A percentile compares a stretch with the other conserved stretches of the same genome.
These are phyloP conservation scores for Penicillium sumatraense DNA, from an alignment of 2,329 filamentous ascomycete species.

Conservation along the genomic window DNA sequence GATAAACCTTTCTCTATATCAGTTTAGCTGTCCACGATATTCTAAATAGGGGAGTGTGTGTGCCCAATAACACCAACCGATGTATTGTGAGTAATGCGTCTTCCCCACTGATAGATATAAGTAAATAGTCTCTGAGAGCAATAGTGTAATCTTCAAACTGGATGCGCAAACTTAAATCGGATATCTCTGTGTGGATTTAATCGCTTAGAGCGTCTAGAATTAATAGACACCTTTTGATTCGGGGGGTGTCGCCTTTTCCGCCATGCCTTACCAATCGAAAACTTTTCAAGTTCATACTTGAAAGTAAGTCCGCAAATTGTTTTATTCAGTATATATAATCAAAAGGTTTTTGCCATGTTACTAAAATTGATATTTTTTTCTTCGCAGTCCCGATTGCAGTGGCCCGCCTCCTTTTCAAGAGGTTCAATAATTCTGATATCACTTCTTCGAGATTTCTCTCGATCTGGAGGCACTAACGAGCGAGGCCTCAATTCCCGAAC, in stretches of 20 bases:
- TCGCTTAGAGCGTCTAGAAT: neutral
- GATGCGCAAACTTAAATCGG: neutral
- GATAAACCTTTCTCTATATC: slow-evolving; percentile 29
- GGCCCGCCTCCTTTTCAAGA: slow-evolving; percentile 31
- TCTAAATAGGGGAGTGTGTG: slow-evolving; percentile 32
- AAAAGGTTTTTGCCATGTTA: slow-evolving; percentile 41
- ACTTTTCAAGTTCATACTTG: slow-evolving; percentile 13
- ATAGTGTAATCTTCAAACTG: slow-evolving; percentile 27
- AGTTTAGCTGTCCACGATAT: slow-evolving; percentile 22
- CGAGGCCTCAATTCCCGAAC: slow-evolving; percentile 21
- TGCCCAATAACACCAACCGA: slow-evolving; percentile 31
- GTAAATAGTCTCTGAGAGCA: slow-evolving; percentile 23
- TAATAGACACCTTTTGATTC: too few relatives aligned
- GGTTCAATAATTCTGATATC: slow-evolving; percentile 32
- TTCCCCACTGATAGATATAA: slow-evolving; percentile 21
- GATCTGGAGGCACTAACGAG: slow-evolving; percentile 9
- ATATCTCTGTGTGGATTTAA: neutral
- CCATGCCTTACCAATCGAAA: slow-evolving; percentile 35
- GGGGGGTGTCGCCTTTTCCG: slow-evolving; percentile 8
- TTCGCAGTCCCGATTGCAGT: slow-evolving; percentile 23
- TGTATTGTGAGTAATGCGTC: slow-evolving; percentile 28
- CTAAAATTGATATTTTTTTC: slow-evolving; percentile 31
- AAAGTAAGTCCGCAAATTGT: neutral
- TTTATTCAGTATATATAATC: slow-evolving; percentile 28
- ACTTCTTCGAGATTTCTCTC: slow-evolving; percentile 37